Conservation (phyloP, 352 stramenopile genomes). For the Plasmopara muralis region DNA sequence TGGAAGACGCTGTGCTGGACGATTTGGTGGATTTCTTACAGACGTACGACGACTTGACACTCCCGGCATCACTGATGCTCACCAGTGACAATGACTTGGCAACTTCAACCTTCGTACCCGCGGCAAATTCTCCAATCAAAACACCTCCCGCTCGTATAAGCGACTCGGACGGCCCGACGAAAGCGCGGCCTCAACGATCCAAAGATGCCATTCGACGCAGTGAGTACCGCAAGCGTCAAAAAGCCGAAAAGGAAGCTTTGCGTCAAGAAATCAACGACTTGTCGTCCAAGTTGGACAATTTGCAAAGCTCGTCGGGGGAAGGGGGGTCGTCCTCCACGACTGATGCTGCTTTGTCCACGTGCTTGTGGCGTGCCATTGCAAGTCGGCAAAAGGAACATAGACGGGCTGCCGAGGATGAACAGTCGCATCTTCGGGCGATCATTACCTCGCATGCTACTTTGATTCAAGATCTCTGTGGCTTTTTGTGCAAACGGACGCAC, state of each 20-base stretch:
- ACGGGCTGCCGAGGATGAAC: slow-evolving; percentile 20
- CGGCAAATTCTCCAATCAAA: neutral
- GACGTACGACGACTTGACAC: slow-evolving; percentile 12
- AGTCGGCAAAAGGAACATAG: slow-evolving; percentile 22
- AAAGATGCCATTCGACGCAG: slow-evolving; percentile 29
- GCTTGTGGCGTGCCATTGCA: slow-evolving; percentile 29
- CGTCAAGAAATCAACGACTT: slow-evolving; percentile 25
- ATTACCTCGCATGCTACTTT: slow-evolving; percentile 23
- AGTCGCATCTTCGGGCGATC: slow-evolving; percentile 16
- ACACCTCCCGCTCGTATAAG: neutral
- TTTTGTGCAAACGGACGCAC: slow-evolving; percentile 19
- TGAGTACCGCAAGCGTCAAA: slow-evolving; percentile 30
- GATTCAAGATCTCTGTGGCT: slow-evolving; percentile 22
- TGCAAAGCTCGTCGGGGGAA: slow-evolving; percentile 11
- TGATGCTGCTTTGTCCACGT: slow-evolving; percentile 15
- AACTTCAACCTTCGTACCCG: neutral
- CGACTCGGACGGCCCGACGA: neutral
- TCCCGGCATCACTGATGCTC: slow-evolving; percentile 9
- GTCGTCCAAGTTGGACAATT: slow-evolving; percentile 18
- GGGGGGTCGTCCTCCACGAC: slow-evolving; percentile 8
- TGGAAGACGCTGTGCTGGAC: slow-evolving; percentile 24
- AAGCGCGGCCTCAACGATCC: slow-evolving; percentile 8
- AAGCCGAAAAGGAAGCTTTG: slow-evolving; percentile 29
- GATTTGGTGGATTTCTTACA: slow-evolving; percentile 24
- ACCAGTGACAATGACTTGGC: slow-evolving; percentile 1